A percentile compares a stretch with the other conserved stretches of the same genome.
Conservation (phyloP, 352 stramenopile genomes). For the Plasmopara viticola region DNA sequence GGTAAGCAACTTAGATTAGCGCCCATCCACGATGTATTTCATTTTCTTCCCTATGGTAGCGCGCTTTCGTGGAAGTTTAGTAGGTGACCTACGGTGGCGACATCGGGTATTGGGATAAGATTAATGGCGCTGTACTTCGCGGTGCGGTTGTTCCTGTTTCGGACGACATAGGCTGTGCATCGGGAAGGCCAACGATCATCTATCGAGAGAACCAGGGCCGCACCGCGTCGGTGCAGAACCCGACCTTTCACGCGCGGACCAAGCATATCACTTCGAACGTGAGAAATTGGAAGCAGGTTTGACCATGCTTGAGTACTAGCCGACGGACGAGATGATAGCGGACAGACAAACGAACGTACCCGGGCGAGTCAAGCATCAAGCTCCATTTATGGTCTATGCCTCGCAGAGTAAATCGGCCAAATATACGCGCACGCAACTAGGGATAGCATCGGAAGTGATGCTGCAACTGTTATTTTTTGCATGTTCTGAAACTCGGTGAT, state of each 20-base stretch:
- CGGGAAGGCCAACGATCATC: neutral
- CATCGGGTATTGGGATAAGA: neutral
- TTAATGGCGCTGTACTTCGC: neutral
- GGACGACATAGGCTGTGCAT: neutral
- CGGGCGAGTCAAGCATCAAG: no score
- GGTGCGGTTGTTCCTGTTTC: neutral
- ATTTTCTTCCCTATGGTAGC: neutral
- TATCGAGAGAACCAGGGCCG: neutral
- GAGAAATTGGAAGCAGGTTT: neutral
- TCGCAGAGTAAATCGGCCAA: no score
- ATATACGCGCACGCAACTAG: no score
- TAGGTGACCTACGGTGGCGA: neutral
- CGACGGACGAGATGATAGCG: neutral
- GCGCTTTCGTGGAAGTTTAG: neutral
- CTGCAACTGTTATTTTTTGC: no score
- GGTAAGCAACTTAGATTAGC: neutral
- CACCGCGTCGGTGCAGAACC: neutral
- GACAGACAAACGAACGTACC: neutral
- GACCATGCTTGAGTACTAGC: neutral
- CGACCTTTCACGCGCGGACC: neutral
- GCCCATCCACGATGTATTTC: neutral
- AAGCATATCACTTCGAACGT: neutral
- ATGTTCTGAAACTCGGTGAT: no score
- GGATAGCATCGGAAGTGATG: no score
- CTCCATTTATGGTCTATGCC: no score